phyloP scores from a whole-genome alignment of 2,329 filamentous ascomycete genomes.

The Exophiala dermatitidis region DNA sequence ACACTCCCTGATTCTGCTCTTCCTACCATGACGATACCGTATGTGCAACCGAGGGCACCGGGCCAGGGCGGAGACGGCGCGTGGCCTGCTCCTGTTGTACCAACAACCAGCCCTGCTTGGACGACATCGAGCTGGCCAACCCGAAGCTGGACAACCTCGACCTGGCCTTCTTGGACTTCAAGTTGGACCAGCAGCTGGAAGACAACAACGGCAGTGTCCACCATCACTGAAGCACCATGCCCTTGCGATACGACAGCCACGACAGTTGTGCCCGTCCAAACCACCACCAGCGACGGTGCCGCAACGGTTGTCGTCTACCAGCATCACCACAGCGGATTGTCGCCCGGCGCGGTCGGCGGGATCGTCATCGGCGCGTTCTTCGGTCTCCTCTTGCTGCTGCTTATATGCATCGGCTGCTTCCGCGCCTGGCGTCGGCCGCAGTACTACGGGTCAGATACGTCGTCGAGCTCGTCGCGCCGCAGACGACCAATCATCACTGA shows the following conservation, averaged over 20 bases:
- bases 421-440: constrained; percentile 4
- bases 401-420: constrained; percentile 19
- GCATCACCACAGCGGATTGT: constrained; percentile 11
- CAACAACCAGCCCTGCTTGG: not conserved
- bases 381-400: constrained; percentile 16
- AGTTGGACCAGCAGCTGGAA: not conserved
- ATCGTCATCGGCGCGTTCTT: constrained; percentile 22
- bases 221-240: constrained; percentile 5
- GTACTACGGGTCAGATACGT: constrained; percentile 8
- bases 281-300: constrained; percentile 5
- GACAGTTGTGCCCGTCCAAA: constrained; percentile 5
- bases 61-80: not conserved
- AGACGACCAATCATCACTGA: constrained; percentile 9
- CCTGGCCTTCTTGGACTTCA: not conserved
- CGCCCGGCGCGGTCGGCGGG: constrained; percentile 16
- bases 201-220: not conserved
- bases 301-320: constrained; percentile 9
- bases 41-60: not conserved
- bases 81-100: not conserved
- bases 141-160: constrained; percentile 3
- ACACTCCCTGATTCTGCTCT: not conserved
- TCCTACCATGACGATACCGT: not conserved
- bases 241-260: constrained; percentile 3
- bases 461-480: constrained; percentile 7
- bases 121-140: constrained; percentile 1